Evolutionary conservation across 208 protist genomes (phyloP).

Genomic region (Leishmania arabica): DNA sequence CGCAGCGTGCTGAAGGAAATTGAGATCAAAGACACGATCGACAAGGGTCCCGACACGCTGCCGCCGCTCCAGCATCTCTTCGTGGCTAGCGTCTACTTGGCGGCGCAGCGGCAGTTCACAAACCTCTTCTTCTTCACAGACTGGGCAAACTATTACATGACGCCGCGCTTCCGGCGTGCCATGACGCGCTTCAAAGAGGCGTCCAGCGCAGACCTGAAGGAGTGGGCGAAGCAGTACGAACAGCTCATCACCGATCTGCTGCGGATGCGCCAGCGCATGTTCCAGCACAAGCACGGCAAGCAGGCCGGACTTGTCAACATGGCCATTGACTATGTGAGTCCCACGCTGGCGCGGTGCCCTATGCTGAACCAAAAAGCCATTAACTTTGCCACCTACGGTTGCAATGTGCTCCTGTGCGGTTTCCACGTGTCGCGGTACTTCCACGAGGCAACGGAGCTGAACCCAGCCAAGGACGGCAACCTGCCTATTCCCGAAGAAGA

Average conservation of each 20-base stretch:
- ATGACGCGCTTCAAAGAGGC: conserved; percentile 82
- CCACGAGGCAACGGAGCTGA: conserved; percentile 90
- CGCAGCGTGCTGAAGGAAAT: conserved; percentile 86
- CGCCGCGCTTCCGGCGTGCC: conserved; percentile 73
- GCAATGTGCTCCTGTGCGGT: conserved; percentile 71
- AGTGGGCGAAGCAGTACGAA: conserved; percentile 90
- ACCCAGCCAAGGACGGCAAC: conserved; percentile 81
- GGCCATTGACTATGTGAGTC: conserved; percentile 75
- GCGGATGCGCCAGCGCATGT: conserved; percentile 84
- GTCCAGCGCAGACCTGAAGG: conserved; percentile 82
- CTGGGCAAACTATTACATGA: conserved; percentile 77
- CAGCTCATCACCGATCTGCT: conserved; percentile 82
- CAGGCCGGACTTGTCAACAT: conserved; percentile 55
- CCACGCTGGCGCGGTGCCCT: conserved; percentile 74
- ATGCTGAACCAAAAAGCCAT: conserved; percentile 91
- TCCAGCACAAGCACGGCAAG: conserved; percentile 84
- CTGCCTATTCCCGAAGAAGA: conserved; percentile 62
- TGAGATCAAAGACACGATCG: conserved; percentile 85
- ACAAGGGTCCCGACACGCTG: conserved; percentile 75
- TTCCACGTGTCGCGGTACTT: conserved; percentile 91
- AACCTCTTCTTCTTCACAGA: conserved; percentile 85
- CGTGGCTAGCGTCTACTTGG: conserved; percentile 76
- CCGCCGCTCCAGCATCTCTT: conserved; percentile 85
- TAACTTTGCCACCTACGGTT: conserved; percentile 86
- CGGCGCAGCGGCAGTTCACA: conserved; percentile 81